These are phyloP conservation scores for Ganoderma leucocontextum DNA, from an alignment of 1,284 basidiomycete genomes.

Conservation along the genomic window DNA sequence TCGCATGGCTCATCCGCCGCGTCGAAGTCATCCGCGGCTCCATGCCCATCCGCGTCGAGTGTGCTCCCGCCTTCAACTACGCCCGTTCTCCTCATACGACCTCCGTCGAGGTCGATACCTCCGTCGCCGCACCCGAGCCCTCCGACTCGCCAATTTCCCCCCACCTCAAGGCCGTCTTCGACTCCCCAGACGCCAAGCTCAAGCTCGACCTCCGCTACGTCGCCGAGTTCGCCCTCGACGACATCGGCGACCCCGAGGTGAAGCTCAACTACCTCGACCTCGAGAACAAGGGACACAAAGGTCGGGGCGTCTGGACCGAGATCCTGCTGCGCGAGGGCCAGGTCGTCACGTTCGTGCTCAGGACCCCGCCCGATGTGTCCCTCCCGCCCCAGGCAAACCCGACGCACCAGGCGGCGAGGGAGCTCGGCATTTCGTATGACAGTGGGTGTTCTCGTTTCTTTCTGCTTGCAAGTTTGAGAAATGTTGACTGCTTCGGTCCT, in stretches of 20 bases:
- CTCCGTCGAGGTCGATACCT: conserved; percentile 49
- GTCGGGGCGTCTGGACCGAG: conserved; percentile 58
- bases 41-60: conserved; percentile 82
- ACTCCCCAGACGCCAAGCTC: conserved; percentile 57
- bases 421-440: conserved; percentile 58
- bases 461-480: background rate
- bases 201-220: conserved; percentile 82
- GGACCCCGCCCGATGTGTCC: conserved; percentile 59
- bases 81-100: conserved; percentile 79
- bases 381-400: conserved; percentile 38
- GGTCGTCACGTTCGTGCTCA: conserved; percentile 83
- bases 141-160: conserved; percentile 16
- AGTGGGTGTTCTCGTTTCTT: conserved; percentile 40
- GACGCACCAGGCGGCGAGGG: conserved; percentile 49
- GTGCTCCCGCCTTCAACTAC: conserved; percentile 94
- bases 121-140: conserved; percentile 30
- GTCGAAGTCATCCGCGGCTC: conserved; percentile 87
- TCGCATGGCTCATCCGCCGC: conserved; percentile 89
- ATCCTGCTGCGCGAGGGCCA: conserved; percentile 84
- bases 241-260: conserved; percentile 59
- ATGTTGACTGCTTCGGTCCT: background rate
- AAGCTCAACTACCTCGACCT: conserved; percentile 70
- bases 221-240: conserved; percentile 59
- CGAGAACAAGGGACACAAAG: conserved; percentile 70
- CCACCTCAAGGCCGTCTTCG: conserved; percentile 77